Conservation (phyloP, 1,284 basidiomycete genomes). For the Earliella scabrosa region DNA sequence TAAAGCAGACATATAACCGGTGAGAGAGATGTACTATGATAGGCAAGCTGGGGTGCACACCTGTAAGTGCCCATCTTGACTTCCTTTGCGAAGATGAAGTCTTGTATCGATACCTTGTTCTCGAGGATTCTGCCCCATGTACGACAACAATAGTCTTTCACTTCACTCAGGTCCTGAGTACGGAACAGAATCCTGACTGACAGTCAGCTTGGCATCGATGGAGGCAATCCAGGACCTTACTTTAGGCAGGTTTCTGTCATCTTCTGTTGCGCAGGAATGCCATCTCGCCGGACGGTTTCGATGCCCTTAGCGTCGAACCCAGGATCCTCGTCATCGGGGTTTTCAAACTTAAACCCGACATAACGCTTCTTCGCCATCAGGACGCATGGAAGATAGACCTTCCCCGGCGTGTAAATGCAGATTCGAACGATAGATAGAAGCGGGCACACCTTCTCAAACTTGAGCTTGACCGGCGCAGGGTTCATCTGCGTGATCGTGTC, state of each 20-base stretch:
- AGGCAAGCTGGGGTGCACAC: constrained; percentile 41
- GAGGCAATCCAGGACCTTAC: constrained; percentile 44
- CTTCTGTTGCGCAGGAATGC: constrained; percentile 85
- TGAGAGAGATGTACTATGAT: not conserved
- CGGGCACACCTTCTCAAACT: constrained; percentile 88
- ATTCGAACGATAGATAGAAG: not conserved
- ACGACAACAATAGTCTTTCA: constrained; percentile 87
- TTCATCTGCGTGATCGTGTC: constrained; percentile 86
- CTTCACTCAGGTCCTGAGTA: constrained; percentile 84
- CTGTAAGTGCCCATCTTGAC: constrained; percentile 92
- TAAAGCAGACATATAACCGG: constrained; percentile 28
- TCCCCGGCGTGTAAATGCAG: not conserved
- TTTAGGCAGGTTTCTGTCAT: constrained; percentile 89
- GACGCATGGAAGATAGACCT: constrained; percentile 94
- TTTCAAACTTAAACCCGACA: constrained; percentile 95
- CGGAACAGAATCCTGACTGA: constrained; percentile 80
- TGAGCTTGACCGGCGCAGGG: constrained; percentile 91
- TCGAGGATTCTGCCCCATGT: constrained; percentile 89
- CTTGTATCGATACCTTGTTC: constrained; percentile 81
- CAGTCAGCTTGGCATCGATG: not conserved
- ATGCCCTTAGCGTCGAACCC: constrained; percentile 97
- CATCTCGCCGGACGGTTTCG: constrained; percentile 94
- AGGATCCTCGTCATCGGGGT: constrained; percentile 77
- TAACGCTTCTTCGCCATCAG: constrained; percentile 97
- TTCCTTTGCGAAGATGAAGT: constrained; percentile 95